Percentiles rank a stretch among this genome's conserved stretches.
Conservation (phyloP, 1,139 yeast species). For the Zygosaccharomyces pseudobailii region DNA sequence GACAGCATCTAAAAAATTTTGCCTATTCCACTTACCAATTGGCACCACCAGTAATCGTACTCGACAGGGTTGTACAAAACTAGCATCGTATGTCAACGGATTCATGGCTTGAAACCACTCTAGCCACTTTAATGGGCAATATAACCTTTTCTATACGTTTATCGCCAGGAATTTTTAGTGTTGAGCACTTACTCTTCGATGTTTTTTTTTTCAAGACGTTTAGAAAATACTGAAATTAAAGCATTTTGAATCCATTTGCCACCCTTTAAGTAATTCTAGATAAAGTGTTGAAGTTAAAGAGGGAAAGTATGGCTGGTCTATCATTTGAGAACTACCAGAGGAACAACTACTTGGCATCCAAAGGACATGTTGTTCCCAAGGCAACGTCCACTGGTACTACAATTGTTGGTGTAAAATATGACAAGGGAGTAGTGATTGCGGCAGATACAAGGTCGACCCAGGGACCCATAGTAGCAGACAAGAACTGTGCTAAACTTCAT, state of each 20-base stretch:
- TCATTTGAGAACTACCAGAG: slow-evolving; percentile 91
- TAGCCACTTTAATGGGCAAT: background rate
- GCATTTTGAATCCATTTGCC: slow-evolving; percentile 7
- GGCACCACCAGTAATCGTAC: slow-evolving; percentile 72
- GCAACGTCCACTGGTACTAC: slow-evolving; percentile 99
- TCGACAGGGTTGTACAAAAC: slow-evolving; percentile 50
- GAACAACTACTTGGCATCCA: slow-evolving; percentile 63
- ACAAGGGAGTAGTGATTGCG: slow-evolving; percentile 93
- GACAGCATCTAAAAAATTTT: slow-evolving; percentile 47
- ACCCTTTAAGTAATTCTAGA: slow-evolving; percentile 2
- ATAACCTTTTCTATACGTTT: background rate
- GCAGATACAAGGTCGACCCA: slow-evolving; percentile 98
- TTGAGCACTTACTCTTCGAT: background rate
- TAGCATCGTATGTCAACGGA: slow-evolving; percentile 9
- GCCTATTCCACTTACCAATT: slow-evolving; percentile 47
- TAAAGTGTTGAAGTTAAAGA: background rate
- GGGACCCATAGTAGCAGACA: slow-evolving; percentile 94
- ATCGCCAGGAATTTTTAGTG: background rate
- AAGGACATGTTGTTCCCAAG: slow-evolving; percentile 72
- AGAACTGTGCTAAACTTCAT: slow-evolving; percentile 94
- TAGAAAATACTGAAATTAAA: background rate
- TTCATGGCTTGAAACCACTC: slow-evolving; percentile 5
- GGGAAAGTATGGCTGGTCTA: slow-evolving; percentile 70
- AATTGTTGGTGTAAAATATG: slow-evolving; percentile 89
- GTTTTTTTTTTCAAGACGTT: background rate